Evolutionary conservation across 2,329 filamentous ascomycete species (phyloP).

Genomic region (Botrytis elliptica): DNA sequence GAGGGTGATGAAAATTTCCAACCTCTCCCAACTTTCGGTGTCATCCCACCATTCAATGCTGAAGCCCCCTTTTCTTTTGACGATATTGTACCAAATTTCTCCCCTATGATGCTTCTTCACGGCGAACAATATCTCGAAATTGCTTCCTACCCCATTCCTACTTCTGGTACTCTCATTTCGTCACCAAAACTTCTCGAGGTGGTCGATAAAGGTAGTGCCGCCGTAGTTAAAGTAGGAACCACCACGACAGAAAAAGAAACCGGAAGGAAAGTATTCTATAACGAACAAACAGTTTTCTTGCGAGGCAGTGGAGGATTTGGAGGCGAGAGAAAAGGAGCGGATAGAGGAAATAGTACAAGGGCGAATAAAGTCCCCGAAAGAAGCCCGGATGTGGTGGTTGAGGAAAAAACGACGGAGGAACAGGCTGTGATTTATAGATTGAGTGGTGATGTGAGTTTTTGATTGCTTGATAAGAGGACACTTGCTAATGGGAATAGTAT

Average conservation of each 20-base stretch:
- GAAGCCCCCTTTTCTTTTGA: conserved; percentile 75
- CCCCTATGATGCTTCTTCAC: conserved; percentile 97
- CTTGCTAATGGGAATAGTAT: not conserved
- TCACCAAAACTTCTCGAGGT: conserved; percentile 85
- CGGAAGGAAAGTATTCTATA: conserved; percentile 93
- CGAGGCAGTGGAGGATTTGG: conserved; percentile 89
- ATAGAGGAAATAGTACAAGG: conserved; percentile 78
- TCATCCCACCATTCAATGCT: conserved; percentile 90
- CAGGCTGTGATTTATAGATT: conserved; percentile 93
- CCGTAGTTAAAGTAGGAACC: conserved; percentile 75
- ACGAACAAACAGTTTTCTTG: conserved; percentile 91
- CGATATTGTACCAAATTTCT: conserved; percentile 91
- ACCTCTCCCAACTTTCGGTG: conserved; percentile 89
- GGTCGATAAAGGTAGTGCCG: conserved; percentile 90
- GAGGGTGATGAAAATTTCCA: conserved; percentile 93
- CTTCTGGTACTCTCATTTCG: conserved; percentile 71
- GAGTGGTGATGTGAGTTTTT: conserved; percentile 77
- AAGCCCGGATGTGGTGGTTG: conserved; percentile 75
- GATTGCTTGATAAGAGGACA: fast-evolving
- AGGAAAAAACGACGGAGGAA: conserved; percentile 83
- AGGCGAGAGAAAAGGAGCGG: conserved; percentile 71
- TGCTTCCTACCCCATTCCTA: conserved; percentile 87
- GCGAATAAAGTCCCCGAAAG: conserved; percentile 76
- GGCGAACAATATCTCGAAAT: conserved; percentile 98
- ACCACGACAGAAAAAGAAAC: conserved; percentile 82